Evolutionary conservation across 768 basidiomycete species (phyloP), one percentile per base, ranked within the genome.

Genomic region (Suillus bovinus): DNA sequence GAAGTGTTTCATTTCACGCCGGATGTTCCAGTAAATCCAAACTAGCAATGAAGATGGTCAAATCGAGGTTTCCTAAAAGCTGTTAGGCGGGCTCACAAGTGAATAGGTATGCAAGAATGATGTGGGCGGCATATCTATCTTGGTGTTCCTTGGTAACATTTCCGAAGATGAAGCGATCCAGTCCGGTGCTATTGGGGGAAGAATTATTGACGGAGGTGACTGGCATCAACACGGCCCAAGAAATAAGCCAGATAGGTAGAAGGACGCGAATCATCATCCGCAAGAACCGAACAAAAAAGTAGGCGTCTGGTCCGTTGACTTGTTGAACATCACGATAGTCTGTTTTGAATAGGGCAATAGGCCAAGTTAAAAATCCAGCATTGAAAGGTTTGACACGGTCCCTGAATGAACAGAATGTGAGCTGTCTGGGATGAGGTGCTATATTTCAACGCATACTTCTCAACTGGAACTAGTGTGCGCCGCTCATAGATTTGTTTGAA

Each of bases 401-500:
- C 29, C 86, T 89, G 20, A 13, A 9, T 47, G 42, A 41, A 29
- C 2, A 13, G 9, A n/a, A 20, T n/a, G 17, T 39, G 58, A 64
- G 61, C 17, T 60, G 61, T 31, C 38, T 52, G 61, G 14, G 16
- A 5, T 29, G 63, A 4, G n/a, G 27, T 54, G 4, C 24, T 11
- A 44, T 20, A 22, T 14, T 34, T 34, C 46, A 39, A 22, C 4
- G 61, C 84, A 73, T 69, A 82, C 78, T 71, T 69, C 60, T 79
- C 77, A 6, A 78, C 65, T 11, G 82, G 82, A 46, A 81, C 77
- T 74, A 90, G 91, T 8, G 93, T 90, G 60, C 94, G 81, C 0
- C 95, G 96, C 69, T 94, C 91, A 72, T 94, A 99, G 53, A 98
- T 89, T 16, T 87, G 81, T 65, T 88, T 91, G 82, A 99, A 97